Conservation (phyloP, 495 filamentous ascomycete genomes). For the Cenococcum geophilum region DNA sequence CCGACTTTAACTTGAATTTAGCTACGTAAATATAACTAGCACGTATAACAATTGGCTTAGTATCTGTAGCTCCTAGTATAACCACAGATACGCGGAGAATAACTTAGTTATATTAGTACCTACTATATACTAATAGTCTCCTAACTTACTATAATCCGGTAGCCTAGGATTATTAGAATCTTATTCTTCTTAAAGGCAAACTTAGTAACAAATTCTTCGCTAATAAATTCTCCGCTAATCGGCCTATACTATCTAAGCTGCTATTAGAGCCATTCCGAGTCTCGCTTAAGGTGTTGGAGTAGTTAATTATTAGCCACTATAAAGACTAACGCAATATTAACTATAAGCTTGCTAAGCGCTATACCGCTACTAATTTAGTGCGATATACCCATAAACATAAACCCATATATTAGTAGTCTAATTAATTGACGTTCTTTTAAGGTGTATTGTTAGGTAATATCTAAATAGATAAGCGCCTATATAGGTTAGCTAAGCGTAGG, state of each 20-base stretch:
- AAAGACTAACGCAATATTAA: slow-evolving; percentile 38
- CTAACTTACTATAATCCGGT: slow-evolving; percentile 22
- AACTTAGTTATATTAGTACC: slow-evolving; percentile 23
- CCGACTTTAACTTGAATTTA: slow-evolving; percentile 31
- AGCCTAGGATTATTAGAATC: slow-evolving; percentile 21
- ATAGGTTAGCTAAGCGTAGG: slow-evolving; percentile 10
- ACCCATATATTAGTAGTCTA: slow-evolving; percentile 20
- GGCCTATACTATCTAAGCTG: slow-evolving; percentile 34
- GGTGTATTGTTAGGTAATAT: slow-evolving; percentile 6
- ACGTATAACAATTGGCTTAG: slow-evolving; percentile 39
- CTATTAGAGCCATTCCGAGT: slow-evolving; percentile 37
- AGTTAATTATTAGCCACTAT: slow-evolving; percentile 29
- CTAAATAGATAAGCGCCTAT: slow-evolving; percentile 27
- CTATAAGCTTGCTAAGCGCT: slow-evolving; percentile 25
- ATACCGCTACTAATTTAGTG: slow-evolving; percentile 33
- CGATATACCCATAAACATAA: slow-evolving; percentile 28
- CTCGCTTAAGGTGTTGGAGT: slow-evolving; percentile 33
- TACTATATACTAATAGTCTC: slow-evolving; percentile 12
- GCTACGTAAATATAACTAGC: slow-evolving; percentile 39
- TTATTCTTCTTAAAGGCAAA: slow-evolving; percentile 20
- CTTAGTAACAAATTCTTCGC: slow-evolving; percentile 13
- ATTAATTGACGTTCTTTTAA: slow-evolving; percentile 18
- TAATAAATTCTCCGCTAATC: slow-evolving; percentile 14
- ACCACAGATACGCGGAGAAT: slow-evolving; percentile 39
- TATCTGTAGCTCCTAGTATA: slow-evolving; percentile 29